Evolutionary conservation across 495 filamentous ascomycete species (phyloP).

Genomic region (Neurospora tetraspora): DNA sequence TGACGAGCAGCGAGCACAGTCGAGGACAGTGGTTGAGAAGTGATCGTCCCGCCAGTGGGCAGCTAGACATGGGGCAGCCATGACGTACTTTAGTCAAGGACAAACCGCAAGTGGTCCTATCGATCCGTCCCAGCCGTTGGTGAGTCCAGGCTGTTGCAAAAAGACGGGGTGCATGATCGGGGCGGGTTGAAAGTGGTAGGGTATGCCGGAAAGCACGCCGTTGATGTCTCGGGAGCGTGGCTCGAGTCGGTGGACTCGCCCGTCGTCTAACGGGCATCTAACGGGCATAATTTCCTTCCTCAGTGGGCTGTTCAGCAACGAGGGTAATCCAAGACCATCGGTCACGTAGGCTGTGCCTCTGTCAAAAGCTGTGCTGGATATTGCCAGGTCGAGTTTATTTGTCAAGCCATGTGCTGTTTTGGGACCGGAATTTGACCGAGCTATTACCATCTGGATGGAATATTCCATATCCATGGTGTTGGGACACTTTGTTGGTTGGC

Average conservation of each 20-base stretch:
- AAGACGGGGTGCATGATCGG: neutral
- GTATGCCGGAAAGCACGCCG: neutral
- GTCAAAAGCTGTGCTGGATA: neutral
- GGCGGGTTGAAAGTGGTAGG: neutral
- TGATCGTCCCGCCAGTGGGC: neutral
- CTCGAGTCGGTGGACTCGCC: neutral
- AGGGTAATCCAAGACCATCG: neutral
- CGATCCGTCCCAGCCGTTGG: neutral
- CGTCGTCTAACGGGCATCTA: neutral
- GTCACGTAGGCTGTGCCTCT: neutral
- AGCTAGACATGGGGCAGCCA: neutral
- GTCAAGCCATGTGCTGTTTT: neutral
- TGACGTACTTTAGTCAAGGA: neutral
- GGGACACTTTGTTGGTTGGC: neutral
- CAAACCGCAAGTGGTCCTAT: neutral
- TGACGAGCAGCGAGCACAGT: neutral
- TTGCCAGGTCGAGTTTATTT: no score
- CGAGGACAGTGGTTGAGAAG: neutral
- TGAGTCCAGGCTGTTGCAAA: neutral
- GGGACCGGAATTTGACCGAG: neutral
- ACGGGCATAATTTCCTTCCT: neutral
- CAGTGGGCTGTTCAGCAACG: neutral
- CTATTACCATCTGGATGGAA: neutral
- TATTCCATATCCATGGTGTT: neutral
- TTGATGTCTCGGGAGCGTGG: neutral